Conservation (phyloP, 768 basidiomycete species). For the Suillus variegatus region DNA sequence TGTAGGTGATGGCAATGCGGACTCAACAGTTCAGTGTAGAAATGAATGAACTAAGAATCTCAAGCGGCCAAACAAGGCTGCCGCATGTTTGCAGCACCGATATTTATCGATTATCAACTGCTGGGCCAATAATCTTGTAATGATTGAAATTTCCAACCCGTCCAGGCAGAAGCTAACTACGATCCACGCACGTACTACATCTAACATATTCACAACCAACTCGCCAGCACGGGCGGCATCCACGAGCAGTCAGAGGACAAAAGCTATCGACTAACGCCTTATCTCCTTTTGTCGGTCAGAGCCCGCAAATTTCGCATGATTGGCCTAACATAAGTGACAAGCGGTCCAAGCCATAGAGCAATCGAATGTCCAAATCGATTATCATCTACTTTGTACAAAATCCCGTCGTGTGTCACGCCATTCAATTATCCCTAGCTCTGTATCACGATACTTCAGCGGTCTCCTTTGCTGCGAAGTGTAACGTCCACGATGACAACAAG, state of each 20-base stretch:
- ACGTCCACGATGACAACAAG: conserved; percentile 86
- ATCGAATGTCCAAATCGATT: background rate
- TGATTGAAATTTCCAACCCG: background rate
- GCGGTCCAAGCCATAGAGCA: background rate
- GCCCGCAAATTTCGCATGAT: background rate
- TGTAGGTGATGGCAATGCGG: background rate
- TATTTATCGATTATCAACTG: conserved; percentile 35
- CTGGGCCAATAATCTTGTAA: background rate
- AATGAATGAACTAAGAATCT: background rate
- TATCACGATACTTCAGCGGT: conserved; percentile 38
- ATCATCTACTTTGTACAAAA: conserved; percentile 1
- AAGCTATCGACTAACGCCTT: background rate
- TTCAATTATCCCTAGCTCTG: background rate
- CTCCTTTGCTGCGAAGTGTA: conserved; percentile 86
- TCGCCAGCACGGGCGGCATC: background rate
- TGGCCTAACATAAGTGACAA: too few species aligned
- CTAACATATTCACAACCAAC: background rate
- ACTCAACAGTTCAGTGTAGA: background rate
- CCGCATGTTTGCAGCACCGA: conserved; percentile 11
- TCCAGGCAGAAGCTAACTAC: background rate
- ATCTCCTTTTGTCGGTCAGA: background rate
- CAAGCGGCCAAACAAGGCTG: conserved; percentile 15
- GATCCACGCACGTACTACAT: background rate
- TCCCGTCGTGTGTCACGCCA: background rate
- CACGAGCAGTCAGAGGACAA: background rate